These are phyloP conservation scores for Trifolium fragiferum DNA, from an alignment of 306 rosid species.

Conservation along the genomic window DNA sequence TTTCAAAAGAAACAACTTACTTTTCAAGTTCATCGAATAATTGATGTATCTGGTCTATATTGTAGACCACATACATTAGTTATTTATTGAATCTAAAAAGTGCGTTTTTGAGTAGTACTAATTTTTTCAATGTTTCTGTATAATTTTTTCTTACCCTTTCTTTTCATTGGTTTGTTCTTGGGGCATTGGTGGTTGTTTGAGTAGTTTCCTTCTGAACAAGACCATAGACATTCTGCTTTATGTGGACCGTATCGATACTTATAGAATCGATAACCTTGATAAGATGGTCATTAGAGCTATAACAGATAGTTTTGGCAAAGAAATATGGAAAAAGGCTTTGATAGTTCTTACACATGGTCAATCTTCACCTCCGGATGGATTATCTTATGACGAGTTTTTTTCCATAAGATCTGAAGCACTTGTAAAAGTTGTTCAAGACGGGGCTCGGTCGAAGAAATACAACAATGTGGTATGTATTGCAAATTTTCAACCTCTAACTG, in stretches of 20 bases:
- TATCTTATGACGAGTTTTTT: slow-evolving; percentile 77
- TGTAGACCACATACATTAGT: no score
- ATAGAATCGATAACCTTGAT: slow-evolving; percentile 89
- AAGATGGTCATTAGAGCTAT: slow-evolving; percentile 57
- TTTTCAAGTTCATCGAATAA: no score
- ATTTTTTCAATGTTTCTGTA: neutral
- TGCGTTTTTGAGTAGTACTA: no score
- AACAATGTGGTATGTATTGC: slow-evolving; percentile 53
- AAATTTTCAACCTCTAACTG: no score
- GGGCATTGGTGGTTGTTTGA: neutral
- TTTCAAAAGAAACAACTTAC: no score
- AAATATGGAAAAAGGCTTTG: slow-evolving; percentile 67
- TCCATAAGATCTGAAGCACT: slow-evolving; percentile 84
- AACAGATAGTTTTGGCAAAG: slow-evolving; percentile 74
- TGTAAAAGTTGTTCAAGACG: slow-evolving; percentile 58
- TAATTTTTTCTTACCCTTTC: neutral
- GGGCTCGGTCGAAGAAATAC: slow-evolving; percentile 66
- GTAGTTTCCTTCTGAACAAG: no score
- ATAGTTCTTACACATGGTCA: slow-evolving; percentile 86
- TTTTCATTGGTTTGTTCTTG: slow-evolving; percentile 14
- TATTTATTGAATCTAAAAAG: no score
- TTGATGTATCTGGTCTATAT: no score
- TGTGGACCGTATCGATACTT: slow-evolving; percentile 90
- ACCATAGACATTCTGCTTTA: slow-evolving; percentile 63
- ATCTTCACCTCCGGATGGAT: slow-evolving; percentile 87